These are phyloP conservation scores for Cunninghamia lanceolata DNA, from an alignment of 75 land plant species.

Conservation along the genomic window DNA sequence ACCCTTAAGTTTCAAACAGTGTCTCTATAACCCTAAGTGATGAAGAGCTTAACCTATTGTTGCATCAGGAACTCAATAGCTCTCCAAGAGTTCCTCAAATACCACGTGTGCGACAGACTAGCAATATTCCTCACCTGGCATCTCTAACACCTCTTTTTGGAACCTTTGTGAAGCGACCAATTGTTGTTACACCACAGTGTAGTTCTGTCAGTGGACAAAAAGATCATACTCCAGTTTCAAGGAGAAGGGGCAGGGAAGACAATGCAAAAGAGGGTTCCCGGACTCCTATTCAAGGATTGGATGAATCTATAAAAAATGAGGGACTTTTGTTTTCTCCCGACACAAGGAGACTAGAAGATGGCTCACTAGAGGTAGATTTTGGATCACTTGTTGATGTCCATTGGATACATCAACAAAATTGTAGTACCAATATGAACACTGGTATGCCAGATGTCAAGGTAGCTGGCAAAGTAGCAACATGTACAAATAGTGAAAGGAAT, in stretches of 20 bases:
- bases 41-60: constrained; percentile 78
- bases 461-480: too few species aligned
- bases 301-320: constrained; percentile 30
- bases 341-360: constrained; percentile 18
- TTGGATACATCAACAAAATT: too few species aligned
- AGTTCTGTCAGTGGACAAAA: constrained; percentile 38
- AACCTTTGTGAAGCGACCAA: constrained; percentile 51
- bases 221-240: constrained; percentile 47
- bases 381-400: too few species aligned
- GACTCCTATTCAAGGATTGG: constrained; percentile 26
- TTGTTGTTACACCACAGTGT: constrained; percentile 10
- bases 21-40: constrained; percentile 52
- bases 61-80: constrained; percentile 92
- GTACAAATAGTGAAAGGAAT: too few species aligned
- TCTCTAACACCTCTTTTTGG: constrained; percentile 36
- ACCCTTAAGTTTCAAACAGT: constrained; percentile 23
- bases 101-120: constrained; percentile 69
- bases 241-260: constrained; percentile 51
- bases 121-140: constrained; percentile 45
- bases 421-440: too few species aligned
- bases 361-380: too few species aligned
- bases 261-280: constrained; percentile 30
- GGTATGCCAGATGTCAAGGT: too few species aligned
- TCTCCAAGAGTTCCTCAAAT: constrained; percentile 89
- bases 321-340: constrained; percentile 25